Conservation (phyloP, 2,329 filamentous ascomycete genomes). For the Penicillium sp. region DNA sequence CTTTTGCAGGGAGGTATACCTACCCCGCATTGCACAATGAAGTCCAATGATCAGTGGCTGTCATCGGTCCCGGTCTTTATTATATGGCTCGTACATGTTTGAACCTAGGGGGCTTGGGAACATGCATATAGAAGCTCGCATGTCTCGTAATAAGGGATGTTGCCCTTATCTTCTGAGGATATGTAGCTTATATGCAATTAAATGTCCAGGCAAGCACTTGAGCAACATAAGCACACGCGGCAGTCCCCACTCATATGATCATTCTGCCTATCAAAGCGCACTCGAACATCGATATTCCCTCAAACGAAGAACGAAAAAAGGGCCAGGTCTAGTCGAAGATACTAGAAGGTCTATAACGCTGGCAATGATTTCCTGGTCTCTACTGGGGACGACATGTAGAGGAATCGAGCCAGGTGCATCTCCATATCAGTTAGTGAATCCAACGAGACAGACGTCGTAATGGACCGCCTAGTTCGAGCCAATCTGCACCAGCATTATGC, state of each 20-base stretch:
- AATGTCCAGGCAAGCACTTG: slow-evolving; percentile 6
- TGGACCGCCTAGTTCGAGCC: slow-evolving; percentile 15
- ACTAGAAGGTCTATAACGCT: slow-evolving; percentile 19
- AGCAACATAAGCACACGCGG: slow-evolving; percentile 14
- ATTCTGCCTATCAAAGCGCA: slow-evolving; percentile 43
- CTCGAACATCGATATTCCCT: slow-evolving; percentile 55
- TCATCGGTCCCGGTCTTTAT: slow-evolving; percentile 9
- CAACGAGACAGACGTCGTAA: not conserved
- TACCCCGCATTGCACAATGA: slow-evolving; percentile 15
- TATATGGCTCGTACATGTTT: not conserved
- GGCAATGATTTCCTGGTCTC: slow-evolving; percentile 25
- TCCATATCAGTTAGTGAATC: slow-evolving; percentile 29
- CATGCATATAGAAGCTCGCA: not conserved
- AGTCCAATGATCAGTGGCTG: slow-evolving; percentile 6
- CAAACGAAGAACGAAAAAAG: slow-evolving; percentile 40
- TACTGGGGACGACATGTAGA: slow-evolving; percentile 35
- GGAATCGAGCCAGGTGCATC: slow-evolving; percentile 28
- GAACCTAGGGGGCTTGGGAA: not conserved
- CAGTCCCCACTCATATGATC: slow-evolving; percentile 24
- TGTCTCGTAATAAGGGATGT: not conserved
- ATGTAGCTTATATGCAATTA: not conserved
- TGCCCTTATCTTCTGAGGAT: not conserved
- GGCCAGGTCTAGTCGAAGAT: slow-evolving; percentile 23
- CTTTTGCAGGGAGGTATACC: not conserved
- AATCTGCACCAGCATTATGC: slow-evolving; percentile 23